These are phyloP conservation scores for Geotrichum ghanense DNA, from an alignment of 805 yeast species.

Conservation along the genomic window DNA sequence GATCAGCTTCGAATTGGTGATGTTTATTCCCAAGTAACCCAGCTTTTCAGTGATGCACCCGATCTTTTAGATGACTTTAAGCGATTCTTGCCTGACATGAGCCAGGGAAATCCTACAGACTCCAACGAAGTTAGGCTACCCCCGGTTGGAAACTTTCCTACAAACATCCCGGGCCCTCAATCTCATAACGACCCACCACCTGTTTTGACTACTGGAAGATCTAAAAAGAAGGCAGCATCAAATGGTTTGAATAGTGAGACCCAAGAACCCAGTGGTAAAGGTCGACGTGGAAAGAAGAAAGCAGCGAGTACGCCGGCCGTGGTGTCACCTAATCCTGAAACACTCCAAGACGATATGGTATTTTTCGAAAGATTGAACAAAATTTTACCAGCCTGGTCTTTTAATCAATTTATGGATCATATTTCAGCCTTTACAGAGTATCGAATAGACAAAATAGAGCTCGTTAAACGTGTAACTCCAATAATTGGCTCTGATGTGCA, in stretches of 20 bases:
- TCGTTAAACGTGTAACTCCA: constrained; percentile 74
- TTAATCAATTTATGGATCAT: background rate
- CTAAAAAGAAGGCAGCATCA: background rate
- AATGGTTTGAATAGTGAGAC: background rate
- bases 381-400: background rate
- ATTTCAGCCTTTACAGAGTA: constrained; percentile 57
- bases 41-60: constrained; percentile 83
- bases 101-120: constrained; percentile 23
- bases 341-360: background rate
- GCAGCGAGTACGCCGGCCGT: background rate
- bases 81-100: constrained; percentile 83
- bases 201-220: background rate
- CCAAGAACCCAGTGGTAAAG: background rate
- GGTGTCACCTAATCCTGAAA: background rate
- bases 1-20: constrained; percentile 93
- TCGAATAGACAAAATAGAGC: constrained; percentile 68
- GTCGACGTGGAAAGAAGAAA: background rate
- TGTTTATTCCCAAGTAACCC: constrained; percentile 87
- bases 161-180: constrained; percentile 19
- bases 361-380: background rate
- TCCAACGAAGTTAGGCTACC: constrained; percentile 36
- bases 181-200: background rate
- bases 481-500: constrained; percentile 76
- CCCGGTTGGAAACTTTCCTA: constrained; percentile 82
- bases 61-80: constrained; percentile 91